Evolutionary conservation across 1,139 yeast species (phyloP), one percentile per base, ranked within the genome.

Genomic region (Saccharomyces hybrid): DNA sequence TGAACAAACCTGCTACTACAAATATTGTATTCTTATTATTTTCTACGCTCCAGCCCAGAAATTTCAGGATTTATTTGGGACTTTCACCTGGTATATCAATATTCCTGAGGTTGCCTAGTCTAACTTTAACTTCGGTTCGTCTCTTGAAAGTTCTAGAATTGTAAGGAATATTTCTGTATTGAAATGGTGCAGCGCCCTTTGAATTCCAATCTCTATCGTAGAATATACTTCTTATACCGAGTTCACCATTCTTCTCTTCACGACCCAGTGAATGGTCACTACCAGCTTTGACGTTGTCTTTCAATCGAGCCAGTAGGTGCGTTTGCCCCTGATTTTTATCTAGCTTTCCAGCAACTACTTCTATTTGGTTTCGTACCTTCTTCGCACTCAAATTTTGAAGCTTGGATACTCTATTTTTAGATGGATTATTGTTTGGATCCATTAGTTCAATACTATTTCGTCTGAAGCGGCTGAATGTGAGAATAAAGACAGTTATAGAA

Each of bases 191-290:
- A 27, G 26, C 50, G 0, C 79, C 79, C 6, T 63, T 55, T 3
- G 75, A 73, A 52, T 76, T 76, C 73, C 78, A 73, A 49, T 75
- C 78, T 9, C 73, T 73, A 56, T 76, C 78, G 60, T 70, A 75
- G 57, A 71, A 76, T 5, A 74, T 66, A 32, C 78, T 74, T 34
- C 63, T 64, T 3, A 57, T 54, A 5, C 74, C 75, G 9, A 71
- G 52, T 46, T 53, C 60, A 23, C 50, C 41, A 11, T 46, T 52
- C 9, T 38, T 38, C 1, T 46, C 16, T 23, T 56, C 52, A 26
- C 27, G 46, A 11, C 54, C 50, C n/a, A 52, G 8, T 31, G 60
- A 34, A 56, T 62, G 38, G 54, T 57, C 54, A 58, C 59, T 51
- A 55, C 56, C 52, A 4, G 55, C 53, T 11, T 55, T 57, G 23